A percentile compares a stretch with the other conserved stretches of the same genome.
phyloP scores from a whole-genome alignment of 208 protist genomes.

The Leishmania turanica region DNA sequence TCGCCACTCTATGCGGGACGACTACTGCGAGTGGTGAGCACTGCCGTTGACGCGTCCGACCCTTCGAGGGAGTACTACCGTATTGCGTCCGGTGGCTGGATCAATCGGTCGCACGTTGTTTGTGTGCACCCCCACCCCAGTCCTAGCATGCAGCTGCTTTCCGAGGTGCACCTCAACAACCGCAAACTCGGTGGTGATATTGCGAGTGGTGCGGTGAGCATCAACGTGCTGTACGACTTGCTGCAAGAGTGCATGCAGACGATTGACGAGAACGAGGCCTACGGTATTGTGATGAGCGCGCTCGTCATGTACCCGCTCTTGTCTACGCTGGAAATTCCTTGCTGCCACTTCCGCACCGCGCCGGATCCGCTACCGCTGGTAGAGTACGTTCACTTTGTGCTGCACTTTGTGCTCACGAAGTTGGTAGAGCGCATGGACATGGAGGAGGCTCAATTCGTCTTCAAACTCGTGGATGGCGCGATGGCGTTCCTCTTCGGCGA shows the following conservation, averaged over 20 bases:
- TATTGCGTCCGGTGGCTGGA: slow-evolving; percentile 74
- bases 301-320: slow-evolving; percentile 68
- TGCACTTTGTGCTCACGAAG: slow-evolving; percentile 67
- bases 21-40: slow-evolving; percentile 72
- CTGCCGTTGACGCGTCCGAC: slow-evolving; percentile 51
- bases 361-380: slow-evolving; percentile 33
- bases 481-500: slow-evolving; percentile 71
- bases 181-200: slow-evolving; percentile 23
- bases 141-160: slow-evolving; percentile 32
- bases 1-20: slow-evolving; percentile 64
- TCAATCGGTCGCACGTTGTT: slow-evolving; percentile 66
- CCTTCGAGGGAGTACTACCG: slow-evolving; percentile 62
- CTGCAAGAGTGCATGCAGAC: slow-evolving; percentile 71
- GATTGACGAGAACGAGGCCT: slow-evolving; percentile 62
- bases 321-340: slow-evolving; percentile 23
- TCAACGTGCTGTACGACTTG: slow-evolving; percentile 36
- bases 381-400: slow-evolving; percentile 56
- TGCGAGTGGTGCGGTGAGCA: slow-evolving; percentile 21
- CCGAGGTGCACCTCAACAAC: slow-evolving; percentile 30
- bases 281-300: slow-evolving; percentile 72
- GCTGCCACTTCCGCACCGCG: slow-evolving; percentile 14
- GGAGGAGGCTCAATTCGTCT: slow-evolving; percentile 32
- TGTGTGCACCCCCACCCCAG: slow-evolving; percentile 45
- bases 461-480: slow-evolving; percentile 39
- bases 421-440: slow-evolving; percentile 41